Evolutionary conservation across 2,329 filamentous ascomycete species (phyloP), one percentile per base, ranked within the genome.

Genomic region (Cryoendolithus antarcticus): DNA sequence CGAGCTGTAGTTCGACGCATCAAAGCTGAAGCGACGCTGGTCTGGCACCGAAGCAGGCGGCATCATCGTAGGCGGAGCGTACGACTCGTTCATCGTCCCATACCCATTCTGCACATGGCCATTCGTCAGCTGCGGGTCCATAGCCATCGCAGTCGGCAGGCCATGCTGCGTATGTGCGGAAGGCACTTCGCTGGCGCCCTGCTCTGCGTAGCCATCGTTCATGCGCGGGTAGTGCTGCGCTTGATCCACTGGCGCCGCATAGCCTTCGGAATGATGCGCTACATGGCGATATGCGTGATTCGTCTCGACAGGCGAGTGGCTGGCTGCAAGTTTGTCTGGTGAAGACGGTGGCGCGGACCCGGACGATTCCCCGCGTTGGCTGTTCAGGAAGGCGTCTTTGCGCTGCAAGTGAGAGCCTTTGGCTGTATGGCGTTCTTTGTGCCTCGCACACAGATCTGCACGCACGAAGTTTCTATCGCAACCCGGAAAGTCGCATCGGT

Each of bases 381-480:
- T 52, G 47, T 75, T 72, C 57, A 77, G 65, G 55, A 79, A 69
- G 9, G 73, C 76, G 55, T 86, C 82, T 60, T 82, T 83, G 41
- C 81, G 77, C 56, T 80, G 80, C 39, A 86, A 64, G 45, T 84
- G 78, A 11, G 82, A 86, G 36, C 82, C 82, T 54, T 84, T 82
- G 37, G 64, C 65, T 6, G 62, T 67, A 45, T 69, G 64, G 47
- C 65, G 56, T 52, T 67, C 65, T 48, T 63, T 65, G 58, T 70
- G 67, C 43, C 66, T 79, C 55, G 91, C 82, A 57, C 91, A 86
- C 42, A 98, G 70, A 60, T 98, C 91, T 49, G 93, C 85, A 46
- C 91, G 79, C 42, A 96, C 89, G 64, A 96, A 98, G 27, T 83
- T 80, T 37, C 89, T 81, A 44, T 80, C 77, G 62, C 91, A 98